phyloP scores from a whole-genome alignment of 1,284 basidiomycete genomes.

The Golubevia pallescens region DNA sequence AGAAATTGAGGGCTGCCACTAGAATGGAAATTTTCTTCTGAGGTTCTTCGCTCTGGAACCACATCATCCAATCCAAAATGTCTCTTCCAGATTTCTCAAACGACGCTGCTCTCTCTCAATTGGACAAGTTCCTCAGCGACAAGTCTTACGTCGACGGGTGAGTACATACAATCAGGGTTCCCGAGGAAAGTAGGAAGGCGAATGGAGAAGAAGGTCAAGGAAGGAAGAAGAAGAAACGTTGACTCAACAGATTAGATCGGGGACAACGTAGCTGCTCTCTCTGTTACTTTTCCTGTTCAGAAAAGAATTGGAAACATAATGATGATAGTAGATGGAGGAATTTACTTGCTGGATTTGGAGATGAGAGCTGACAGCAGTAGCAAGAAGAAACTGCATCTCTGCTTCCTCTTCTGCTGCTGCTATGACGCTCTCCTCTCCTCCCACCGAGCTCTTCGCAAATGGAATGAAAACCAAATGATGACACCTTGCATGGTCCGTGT shows the following conservation, averaged over 20 bases:
- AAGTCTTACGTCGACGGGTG: conserved; percentile 63
- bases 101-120: conserved; percentile 42
- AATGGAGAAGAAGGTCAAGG: not conserved
- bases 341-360: no score
- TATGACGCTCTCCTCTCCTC: conserved; percentile 56
- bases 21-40: conserved; percentile 1
- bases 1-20: no score
- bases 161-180: conserved; percentile 24
- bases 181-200: no score
- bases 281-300: not conserved
- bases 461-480: not conserved
- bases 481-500: conserved; percentile 54
- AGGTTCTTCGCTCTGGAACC: not conserved
- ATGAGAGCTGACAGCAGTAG: no score
- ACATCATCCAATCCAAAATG: conserved; percentile 25
- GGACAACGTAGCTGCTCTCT: conserved; percentile 1
- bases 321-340: no score
- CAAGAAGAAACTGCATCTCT: not conserved
- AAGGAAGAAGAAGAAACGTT: not conserved
- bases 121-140: conserved; percentile 49
- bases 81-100: conserved; percentile 61
- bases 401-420: not conserved
- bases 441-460: not conserved
- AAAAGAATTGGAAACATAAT: no score
- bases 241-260: not conserved